Base-by-base conservation (phyloP, 1,139 yeast genomes). In the Candida smagusa region DNA sequence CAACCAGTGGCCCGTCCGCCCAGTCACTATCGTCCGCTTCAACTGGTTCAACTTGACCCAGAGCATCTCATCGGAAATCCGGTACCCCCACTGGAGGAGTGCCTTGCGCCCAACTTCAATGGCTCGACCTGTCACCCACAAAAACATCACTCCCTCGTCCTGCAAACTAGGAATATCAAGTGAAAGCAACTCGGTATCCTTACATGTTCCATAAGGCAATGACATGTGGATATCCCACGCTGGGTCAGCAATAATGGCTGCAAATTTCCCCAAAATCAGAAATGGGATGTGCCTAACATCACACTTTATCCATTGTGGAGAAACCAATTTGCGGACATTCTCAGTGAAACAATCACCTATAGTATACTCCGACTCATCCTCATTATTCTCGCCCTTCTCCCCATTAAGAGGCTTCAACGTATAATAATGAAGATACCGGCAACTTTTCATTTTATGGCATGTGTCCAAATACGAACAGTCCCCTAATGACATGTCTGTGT, bases 51-150 rank as follows among this genome's bases (percentile, higher is more conserved):
- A 77, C 57, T 90, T 90, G 43, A 88, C 77, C 97, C 97, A 90
- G 13, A 90, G 77, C 48, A 90, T 61, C 57, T 89, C 97, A 56
- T 89, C 92, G 21, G 79, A 65, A 6, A 84, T 77, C 24, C 59
- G 55, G 55, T 90, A 90, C 0, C 97, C 97, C 96, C 97, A 89
- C 45, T 76, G 78, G 6, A 58, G 59, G 40, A 90, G 63, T 7
- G 92, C 88, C 43, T 78, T 77, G 30, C 95, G 74, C 1, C 97
- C 97, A 28, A 84, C 70, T 50, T 90, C 97, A 46, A 88, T 80
- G 4, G 96, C 89, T 35, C 97, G 71, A 0, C 97, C 97, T 1
- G 97, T 90, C 4, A 89, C 97, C 97, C 97, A 90, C 23, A 90
- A 68, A 45, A 89, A 71, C 36, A 88, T 64, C 3, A 90, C 64